Conservation (phyloP, 2,329 filamentous ascomycete genomes). For the Epichloe gansuensis region DNA sequence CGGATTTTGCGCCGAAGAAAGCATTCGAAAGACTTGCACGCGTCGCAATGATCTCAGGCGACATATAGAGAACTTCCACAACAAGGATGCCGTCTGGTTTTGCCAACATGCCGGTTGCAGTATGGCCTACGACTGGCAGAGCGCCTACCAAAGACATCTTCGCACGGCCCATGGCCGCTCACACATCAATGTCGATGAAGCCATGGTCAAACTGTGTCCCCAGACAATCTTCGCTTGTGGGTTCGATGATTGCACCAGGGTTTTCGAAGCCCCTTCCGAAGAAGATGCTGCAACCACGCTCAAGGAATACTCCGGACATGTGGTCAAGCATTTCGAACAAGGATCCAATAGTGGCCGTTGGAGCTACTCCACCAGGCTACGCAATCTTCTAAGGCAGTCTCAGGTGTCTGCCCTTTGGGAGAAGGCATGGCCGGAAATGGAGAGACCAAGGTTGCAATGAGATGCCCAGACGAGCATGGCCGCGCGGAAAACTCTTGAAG, state of each 20-base stretch:
- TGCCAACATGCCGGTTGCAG: slow-evolving; percentile 31
- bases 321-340: slow-evolving; percentile 35
- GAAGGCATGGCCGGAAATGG: slow-evolving; percentile 22
- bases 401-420: slow-evolving; percentile 25
- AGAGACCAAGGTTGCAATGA: slow-evolving; percentile 25
- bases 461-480: slow-evolving; percentile 28
- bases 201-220: slow-evolving; percentile 29
- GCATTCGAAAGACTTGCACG: slow-evolving; percentile 6
- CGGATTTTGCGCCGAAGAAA: slow-evolving; percentile 25
- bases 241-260: slow-evolving; percentile 29
- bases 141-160: slow-evolving; percentile 33
- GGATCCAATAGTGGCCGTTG: slow-evolving; percentile 26
- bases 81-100: slow-evolving; percentile 32
- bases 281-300: slow-evolving; percentile 25
- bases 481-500: slow-evolving; percentile 31
- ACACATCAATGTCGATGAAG: slow-evolving; percentile 27
- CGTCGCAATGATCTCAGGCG: slow-evolving; percentile 31
- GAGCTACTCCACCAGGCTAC: slow-evolving; percentile 31
- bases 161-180: slow-evolving; percentile 31
- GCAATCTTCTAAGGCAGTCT: slow-evolving; percentile 30
- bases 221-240: slow-evolving; percentile 37
- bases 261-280: slow-evolving; percentile 30
- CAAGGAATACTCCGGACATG: slow-evolving; percentile 33
- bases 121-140: slow-evolving; percentile 35
- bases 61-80: slow-evolving; percentile 35